Evolutionary conservation across 2,329 filamentous ascomycete genomes (phyloP), one percentile per base, ranked within the genome.

Genomic region (Zelopaecilomyces penicillatus): DNA sequence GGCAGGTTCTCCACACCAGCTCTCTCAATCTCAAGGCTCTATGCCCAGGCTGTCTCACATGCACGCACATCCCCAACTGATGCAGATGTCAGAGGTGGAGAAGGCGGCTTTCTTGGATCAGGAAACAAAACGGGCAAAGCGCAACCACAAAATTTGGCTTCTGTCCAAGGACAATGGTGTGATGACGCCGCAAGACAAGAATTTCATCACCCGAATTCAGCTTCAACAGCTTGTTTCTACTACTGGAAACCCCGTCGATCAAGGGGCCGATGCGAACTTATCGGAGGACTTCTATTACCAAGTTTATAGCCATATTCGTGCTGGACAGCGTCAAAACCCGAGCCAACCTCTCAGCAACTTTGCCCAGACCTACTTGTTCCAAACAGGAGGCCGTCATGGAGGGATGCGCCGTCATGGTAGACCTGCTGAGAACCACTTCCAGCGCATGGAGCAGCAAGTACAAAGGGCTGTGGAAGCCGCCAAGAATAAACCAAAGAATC

Each of bases 141-240:
- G 93, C 36, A 97, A 98, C 60, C 91, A 97, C 70, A 98, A 98
- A 72, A 97, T 98, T 50, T 91, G 90, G 68, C 73, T 94, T 36
- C 70, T 96, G 43, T 95, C 88, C 27, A 89, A 88, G 67, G 89
- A 95, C 57, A 98, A 98, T 59, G 93, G 93, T 27, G 69, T 98
- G 49, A 98, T 98, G 93, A 98, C 93, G 4, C 93, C 93, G 0
- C 91, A 97, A 61, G 93, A 98, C 67, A 98, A 98, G 74, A 98
- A 96, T 63, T 98, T 97, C 66, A 95, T 98, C 54, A 97, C 93
- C 5, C 83, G 93, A 12, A 98, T 98, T 52, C 93, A 98, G 63
- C 75, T 98, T 42, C 93, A 98, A 67, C 93, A 98, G 62, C 77
- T 98, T 32, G 87, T 98, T 43, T 83, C 91, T 8, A 90, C 93